Percentiles rank a stretch among this genome's conserved stretches.
These are phyloP conservation scores for Rhizopus arrhizus DNA, from an alignment of 371 early-diverging fungal species.

Conservation along the genomic window DNA sequence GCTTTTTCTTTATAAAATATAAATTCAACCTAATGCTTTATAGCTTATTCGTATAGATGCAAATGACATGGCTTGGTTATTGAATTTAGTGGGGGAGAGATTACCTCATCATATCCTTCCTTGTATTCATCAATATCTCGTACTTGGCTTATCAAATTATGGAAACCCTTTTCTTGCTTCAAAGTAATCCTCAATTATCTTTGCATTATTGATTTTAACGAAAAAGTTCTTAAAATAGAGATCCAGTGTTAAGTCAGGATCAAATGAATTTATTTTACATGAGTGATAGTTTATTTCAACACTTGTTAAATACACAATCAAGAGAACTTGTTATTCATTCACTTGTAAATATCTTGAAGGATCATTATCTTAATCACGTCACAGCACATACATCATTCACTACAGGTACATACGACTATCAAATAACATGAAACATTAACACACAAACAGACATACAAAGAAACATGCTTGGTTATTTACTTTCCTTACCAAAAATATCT, in stretches of 20 bases:
- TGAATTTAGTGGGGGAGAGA: slow-evolving; percentile 31
- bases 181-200: slow-evolving; percentile 1
- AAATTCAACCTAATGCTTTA: slow-evolving; percentile 10
- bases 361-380: slow-evolving; percentile 16
- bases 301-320: slow-evolving; percentile 17
- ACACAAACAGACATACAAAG: slow-evolving; percentile 18
- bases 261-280: slow-evolving; percentile 22
- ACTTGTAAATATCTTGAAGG: slow-evolving; percentile 1
- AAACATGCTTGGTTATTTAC: slow-evolving; percentile 31
- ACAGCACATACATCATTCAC: slow-evolving; percentile 1
- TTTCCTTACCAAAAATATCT: slow-evolving; percentile 36
- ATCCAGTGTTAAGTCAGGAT: neutral
- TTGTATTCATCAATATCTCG: slow-evolving; percentile 34
- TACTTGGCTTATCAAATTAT: slow-evolving; percentile 22
- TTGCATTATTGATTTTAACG: neutral
- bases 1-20: slow-evolving; percentile 12
- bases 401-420: slow-evolving; percentile 12
- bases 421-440: neutral
- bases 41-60: slow-evolving; percentile 17
- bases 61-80: slow-evolving; percentile 30
- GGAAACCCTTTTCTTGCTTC: slow-evolving; percentile 34
- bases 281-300: slow-evolving; percentile 20
- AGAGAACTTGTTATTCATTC: neutral
- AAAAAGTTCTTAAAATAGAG: neutral
- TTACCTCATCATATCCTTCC: slow-evolving; percentile 27